Evolutionary conservation across 1,139 yeast genomes (phyloP), one percentile per base, ranked within the genome.

Genomic region (Kodamaea derodonti): DNA sequence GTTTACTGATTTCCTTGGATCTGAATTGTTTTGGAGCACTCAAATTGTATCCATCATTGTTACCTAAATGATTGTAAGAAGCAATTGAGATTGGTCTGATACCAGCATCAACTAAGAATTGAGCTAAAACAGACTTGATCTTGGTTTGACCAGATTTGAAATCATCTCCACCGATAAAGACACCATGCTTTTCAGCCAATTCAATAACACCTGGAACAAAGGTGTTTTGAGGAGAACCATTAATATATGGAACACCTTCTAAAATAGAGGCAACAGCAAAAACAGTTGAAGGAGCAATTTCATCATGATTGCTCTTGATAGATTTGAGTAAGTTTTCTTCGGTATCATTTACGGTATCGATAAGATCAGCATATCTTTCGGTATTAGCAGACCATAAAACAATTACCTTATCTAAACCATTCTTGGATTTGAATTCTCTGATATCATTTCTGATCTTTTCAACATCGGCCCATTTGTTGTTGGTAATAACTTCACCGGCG

Each of bases 331-430:
- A 68, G 63, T 85, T 84, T 33, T 84, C 95, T 36, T 87, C 80
- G 30, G 94, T 84, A 60, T 90, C 97, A 57, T 90, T 87, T 47
- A 90, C 88, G 42, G 95, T 94, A 14, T 73, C 68, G 34, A 80
- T 62, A 36, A 90, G 58, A 27, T 84, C 92, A 34, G 95, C 80
- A 59, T 84, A 88, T 61, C 97, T 82, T 69, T 90, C 97, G 41
- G 97, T 90, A 68, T 90, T 90, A 43, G 97, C 97, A 37, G 96
- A 87, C 97, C 97, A 90, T 57, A 90, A 73, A 35, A 90, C 86
- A 57, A 90, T 78, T 40, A 90, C 95, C 60, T 82, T 84, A 62
- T 90, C 97, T 51, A 90, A 78, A 29, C 66, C 63, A 57, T 90
- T 85, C 46, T 72, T 65, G 34, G 61, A 60, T 68, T 88, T 90